phyloP scores from a whole-genome alignment of 352 stramenopile genomes.

The Pythium aquatile region DNA sequence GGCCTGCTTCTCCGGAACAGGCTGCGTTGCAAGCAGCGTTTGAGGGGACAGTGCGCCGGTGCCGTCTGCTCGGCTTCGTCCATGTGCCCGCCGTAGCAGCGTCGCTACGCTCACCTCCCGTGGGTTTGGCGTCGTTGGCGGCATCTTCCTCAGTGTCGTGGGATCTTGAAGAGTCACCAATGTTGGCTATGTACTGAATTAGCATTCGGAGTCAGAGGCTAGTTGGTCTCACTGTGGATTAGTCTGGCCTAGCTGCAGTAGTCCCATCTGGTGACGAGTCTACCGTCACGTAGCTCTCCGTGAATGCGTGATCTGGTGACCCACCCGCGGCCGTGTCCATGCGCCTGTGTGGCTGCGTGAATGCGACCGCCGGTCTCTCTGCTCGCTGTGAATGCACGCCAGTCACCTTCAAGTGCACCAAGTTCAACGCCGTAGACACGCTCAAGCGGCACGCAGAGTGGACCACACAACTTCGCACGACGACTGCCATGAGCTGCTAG shows the following conservation, averaged over 20 bases:
- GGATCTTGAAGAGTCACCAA: not conserved
- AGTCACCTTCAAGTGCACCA: not conserved
- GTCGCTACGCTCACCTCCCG: not conserved
- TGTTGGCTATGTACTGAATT: no score
- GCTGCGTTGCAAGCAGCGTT: not conserved
- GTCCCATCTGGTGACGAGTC: not conserved
- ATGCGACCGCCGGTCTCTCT: not conserved
- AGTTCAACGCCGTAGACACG: not conserved
- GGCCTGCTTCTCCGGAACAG: not conserved
- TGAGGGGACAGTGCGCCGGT: not conserved
- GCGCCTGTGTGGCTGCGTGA: not conserved
- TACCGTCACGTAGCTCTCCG: not conserved
- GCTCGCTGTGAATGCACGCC: not conserved
- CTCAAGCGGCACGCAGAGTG: conserved; percentile 2
- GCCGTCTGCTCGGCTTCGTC: not conserved
- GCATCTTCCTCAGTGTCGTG: not conserved
- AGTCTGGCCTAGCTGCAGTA: no score
- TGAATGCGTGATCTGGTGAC: not conserved
- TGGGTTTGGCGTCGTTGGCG: not conserved
- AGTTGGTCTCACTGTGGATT: no score
- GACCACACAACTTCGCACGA: conserved; percentile 9
- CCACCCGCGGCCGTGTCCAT: not conserved
- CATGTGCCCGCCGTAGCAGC: not conserved
- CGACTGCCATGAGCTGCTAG: not conserved
- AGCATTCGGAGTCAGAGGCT: no score